Conservation (phyloP, 768 basidiomycete genomes). For the Boletus huronensis region DNA sequence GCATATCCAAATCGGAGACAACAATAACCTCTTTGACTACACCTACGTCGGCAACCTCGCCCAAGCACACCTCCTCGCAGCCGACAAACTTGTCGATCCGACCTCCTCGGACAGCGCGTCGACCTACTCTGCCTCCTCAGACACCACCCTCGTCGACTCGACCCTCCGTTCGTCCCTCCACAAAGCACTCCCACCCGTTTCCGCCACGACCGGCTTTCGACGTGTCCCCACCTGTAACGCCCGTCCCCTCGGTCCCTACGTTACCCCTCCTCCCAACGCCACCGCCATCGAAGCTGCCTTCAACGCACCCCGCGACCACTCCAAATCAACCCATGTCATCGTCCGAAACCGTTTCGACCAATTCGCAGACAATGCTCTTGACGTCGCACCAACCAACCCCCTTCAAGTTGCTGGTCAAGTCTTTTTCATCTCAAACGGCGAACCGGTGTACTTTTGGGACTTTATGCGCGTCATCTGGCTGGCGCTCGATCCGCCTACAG, state of each 20-base stretch:
- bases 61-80: slow-evolving; percentile 88
- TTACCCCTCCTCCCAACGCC: slow-evolving; percentile 57
- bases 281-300: slow-evolving; percentile 56
- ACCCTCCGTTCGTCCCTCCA: slow-evolving; percentile 42
- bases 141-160: slow-evolving; percentile 39
- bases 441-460: slow-evolving; percentile 97
- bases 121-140: slow-evolving; percentile 13
- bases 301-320: slow-evolving; percentile 39
- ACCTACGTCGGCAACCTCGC: slow-evolving; percentile 97
- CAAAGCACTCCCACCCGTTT: slow-evolving; percentile 56
- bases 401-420: slow-evolving; percentile 87
- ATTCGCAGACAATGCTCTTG: slow-evolving; percentile 57
- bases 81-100: slow-evolving; percentile 69
- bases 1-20: slow-evolving; percentile 90
- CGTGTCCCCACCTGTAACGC: slow-evolving; percentile 77
- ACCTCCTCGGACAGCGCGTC: slow-evolving; percentile 35
- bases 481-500: slow-evolving; percentile 50
- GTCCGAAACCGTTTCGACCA: slow-evolving; percentile 81
- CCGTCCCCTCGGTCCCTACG: slow-evolving; percentile 80
- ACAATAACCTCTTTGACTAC: slow-evolving; percentile 92
- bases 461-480: slow-evolving; percentile 80
- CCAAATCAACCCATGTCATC: slow-evolving; percentile 47
- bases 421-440: slow-evolving; percentile 97
- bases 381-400: slow-evolving; percentile 48
- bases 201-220: slow-evolving; percentile 58